Percentiles rank a stretch among this genome's conserved stretches.
These are phyloP conservation scores for Colletotrichum euphorbiae DNA, from an alignment of 2,329 filamentous ascomycete species.

Conservation along the genomic window DNA sequence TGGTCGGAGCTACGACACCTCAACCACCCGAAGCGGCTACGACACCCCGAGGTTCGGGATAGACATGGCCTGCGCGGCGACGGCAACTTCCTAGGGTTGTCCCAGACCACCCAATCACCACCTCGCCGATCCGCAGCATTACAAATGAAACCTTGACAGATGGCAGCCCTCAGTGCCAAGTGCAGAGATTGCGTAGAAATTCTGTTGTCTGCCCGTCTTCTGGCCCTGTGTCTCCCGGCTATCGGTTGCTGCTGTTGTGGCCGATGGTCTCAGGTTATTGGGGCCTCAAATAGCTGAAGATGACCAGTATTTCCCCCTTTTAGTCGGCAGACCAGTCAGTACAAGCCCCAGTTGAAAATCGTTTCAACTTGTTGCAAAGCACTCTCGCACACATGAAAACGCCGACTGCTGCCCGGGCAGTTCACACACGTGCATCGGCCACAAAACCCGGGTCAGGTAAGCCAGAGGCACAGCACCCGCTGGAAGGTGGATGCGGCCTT, in stretches of 20 bases:
- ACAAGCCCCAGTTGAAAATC: too few species aligned
- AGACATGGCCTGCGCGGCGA: background rate
- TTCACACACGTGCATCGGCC: background rate
- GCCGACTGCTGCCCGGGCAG: constrained; percentile 1
- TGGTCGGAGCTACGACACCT: too few species aligned
- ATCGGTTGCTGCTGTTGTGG: too few species aligned
- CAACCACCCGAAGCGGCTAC: too few species aligned
- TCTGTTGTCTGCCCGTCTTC: too few species aligned
- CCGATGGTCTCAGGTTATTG: too few species aligned
- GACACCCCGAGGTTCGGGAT: background rate
- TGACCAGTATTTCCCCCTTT: too few species aligned
- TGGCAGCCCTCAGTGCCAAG: background rate
- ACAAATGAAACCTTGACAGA: constrained; percentile 10
- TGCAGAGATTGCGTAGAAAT: too few species aligned
- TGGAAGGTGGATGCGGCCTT: background rate
- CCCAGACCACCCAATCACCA: constrained; percentile 1
- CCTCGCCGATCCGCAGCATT: background rate
- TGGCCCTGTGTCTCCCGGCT: too few species aligned
- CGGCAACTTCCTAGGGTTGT: constrained; percentile 23
- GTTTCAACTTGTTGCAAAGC: too few species aligned
- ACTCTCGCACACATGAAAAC: background rate
- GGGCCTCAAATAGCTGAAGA: too few species aligned
- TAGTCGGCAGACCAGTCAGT: too few species aligned
- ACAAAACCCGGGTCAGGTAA: background rate
- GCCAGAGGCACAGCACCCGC: background rate